phyloP scores from a whole-genome alignment of 164 flowering plant species.

The Platanus orientalis region DNA sequence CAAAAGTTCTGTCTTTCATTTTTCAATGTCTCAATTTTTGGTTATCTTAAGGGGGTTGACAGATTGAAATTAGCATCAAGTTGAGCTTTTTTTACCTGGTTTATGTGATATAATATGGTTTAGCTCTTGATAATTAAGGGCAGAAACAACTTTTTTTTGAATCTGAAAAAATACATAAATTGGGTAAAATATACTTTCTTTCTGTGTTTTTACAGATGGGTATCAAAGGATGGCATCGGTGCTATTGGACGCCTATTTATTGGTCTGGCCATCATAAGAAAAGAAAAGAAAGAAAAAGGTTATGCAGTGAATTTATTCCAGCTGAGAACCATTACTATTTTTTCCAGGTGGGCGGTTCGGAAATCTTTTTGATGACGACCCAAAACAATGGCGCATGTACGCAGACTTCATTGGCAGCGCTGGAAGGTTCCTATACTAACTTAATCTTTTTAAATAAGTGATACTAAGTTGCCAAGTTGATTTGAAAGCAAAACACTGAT shows the following conservation, averaged over 20 bases:
- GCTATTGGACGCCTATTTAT: conserved; percentile 90
- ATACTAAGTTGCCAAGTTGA: neutral
- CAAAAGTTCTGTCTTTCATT: neutral
- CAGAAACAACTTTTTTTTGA: neutral
- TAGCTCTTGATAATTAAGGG: neutral
- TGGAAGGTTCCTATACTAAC: conserved; percentile 56
- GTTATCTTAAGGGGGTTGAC: neutral
- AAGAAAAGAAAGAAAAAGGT: conserved; percentile 8
- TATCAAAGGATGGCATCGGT: conserved; percentile 97
- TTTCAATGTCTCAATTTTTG: neutral
- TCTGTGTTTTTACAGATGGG: conserved; percentile 64
- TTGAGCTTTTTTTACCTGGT: too few relatives aligned
- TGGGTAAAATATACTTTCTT: conserved; percentile 6
- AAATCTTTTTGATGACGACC: conserved; percentile 88
- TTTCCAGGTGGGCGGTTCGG: conserved; percentile 90
- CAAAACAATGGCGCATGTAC: conserved; percentile 96
- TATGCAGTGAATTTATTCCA: conserved; percentile 15
- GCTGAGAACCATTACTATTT: conserved; percentile 24
- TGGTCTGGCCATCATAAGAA: conserved; percentile 46
- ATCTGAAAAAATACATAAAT: neutral
- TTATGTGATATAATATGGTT: neutral
- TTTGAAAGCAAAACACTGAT: conserved; percentile 7
- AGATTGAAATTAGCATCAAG: too few relatives aligned
- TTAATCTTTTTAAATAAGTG: conserved; percentile 8
- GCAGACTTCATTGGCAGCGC: conserved; percentile 98